These are phyloP conservation scores for Solanum commersonii DNA, from an alignment of 257 asterid genomes.

Conservation along the genomic window DNA sequence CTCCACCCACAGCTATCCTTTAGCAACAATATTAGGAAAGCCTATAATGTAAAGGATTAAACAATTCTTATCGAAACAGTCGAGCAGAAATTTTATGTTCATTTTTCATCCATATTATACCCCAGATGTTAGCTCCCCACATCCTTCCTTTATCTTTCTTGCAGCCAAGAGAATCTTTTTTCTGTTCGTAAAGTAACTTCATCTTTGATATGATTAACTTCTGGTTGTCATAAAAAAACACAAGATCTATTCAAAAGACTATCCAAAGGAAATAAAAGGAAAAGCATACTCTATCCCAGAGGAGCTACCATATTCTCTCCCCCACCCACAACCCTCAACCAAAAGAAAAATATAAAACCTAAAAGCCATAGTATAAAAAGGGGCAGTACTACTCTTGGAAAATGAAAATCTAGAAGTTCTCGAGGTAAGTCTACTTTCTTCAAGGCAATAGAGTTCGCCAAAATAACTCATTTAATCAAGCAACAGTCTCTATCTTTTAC, in stretches of 20 bases:
- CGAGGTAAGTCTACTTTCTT: neutral
- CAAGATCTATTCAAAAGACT: neutral
- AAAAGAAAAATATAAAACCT: neutral
- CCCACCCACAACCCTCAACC: neutral
- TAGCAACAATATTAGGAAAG: neutral
- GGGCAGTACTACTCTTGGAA: neutral
- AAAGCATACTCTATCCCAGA: neutral
- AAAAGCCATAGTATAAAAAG: neutral
- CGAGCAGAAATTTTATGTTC: neutral
- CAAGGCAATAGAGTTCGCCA: neutral
- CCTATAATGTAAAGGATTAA: neutral
- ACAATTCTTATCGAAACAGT: neutral
- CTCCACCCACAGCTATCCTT: neutral
- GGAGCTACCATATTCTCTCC: neutral
- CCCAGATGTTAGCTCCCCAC: neutral
- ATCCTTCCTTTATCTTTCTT: neutral
- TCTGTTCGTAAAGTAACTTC: neutral
- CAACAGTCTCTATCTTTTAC: neutral
- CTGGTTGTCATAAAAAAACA: neutral
- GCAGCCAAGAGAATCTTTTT: neutral
- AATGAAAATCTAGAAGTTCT: neutral
- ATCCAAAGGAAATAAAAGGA: neutral
- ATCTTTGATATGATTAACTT: neutral
- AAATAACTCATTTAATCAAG: neutral
- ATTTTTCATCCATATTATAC: neutral